A percentile compares a stretch with the other conserved stretches of the same genome.
Conservation (phyloP, 257 asterid genomes). For the Pogostemon cablin region DNA sequence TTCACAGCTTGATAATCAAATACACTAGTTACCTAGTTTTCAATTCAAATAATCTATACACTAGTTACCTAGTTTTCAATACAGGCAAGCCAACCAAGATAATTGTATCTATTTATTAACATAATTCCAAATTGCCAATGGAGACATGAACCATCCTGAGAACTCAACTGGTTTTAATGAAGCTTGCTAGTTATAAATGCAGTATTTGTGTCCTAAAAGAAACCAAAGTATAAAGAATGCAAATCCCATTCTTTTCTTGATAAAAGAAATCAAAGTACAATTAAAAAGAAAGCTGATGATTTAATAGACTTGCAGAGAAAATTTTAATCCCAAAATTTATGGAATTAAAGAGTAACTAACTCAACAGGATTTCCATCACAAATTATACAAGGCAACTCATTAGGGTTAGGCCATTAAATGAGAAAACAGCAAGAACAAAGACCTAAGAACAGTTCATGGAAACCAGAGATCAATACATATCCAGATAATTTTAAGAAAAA, state of each 20-base stretch:
- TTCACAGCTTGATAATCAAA: not conserved
- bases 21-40: not conserved
- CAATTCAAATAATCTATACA: not conserved
- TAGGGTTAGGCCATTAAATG: not conserved
- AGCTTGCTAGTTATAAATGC: constrained; percentile 6
- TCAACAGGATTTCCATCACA: not conserved
- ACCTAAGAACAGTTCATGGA: constrained; percentile 1
- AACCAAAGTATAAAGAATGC: not conserved
- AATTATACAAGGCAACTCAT: not conserved
- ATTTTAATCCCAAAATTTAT: constrained; percentile 8
- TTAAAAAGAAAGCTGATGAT: not conserved
- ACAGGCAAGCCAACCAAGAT: constrained; percentile 16
- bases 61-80: not conserved
- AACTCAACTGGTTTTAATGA: constrained; percentile 19
- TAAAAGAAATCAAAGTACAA: constrained; percentile 3
- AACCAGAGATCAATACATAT: not conserved
- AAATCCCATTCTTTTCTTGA: constrained; percentile 4
- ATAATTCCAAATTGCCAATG: not conserved
- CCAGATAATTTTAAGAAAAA: not conserved
- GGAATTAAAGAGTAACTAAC: not conserved
- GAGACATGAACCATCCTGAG: constrained; percentile 17
- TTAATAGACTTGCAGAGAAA: not conserved
- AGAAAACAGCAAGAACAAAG: constrained; percentile 2
- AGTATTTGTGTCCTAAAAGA: not conserved
- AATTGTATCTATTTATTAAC: constrained; percentile 3